Percentiles rank a stretch among this genome's conserved stretches.
Conservation (phyloP, 2,329 filamentous ascomycete species). For the Trichoderma atroviride region DNA sequence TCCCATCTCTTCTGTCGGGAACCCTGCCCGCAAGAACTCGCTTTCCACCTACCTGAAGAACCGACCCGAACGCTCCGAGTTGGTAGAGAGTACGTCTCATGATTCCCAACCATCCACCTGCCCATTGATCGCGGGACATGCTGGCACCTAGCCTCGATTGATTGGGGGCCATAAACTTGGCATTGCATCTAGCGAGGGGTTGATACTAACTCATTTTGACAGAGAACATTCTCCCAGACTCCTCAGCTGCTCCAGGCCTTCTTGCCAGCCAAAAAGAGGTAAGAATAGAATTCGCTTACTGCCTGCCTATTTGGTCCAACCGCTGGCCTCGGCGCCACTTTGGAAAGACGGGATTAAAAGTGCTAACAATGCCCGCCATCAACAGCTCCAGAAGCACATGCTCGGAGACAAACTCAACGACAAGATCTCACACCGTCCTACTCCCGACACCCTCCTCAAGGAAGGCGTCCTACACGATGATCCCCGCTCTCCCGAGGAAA, state of each 20-base stretch:
- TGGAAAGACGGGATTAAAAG: not conserved
- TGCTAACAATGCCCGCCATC: not conserved
- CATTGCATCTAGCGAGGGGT: not conserved
- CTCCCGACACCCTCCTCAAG: conserved; percentile 74
- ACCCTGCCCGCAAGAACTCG: conserved; percentile 65
- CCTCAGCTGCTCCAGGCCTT: conserved; percentile 75
- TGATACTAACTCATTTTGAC: conserved; percentile 26
- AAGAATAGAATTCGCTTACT: conserved; percentile 28
- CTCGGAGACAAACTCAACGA: conserved; percentile 83
- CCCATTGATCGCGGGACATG: not conserved
- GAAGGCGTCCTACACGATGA: conserved; percentile 77
- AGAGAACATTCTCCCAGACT: conserved; percentile 87
- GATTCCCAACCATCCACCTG: not conserved
- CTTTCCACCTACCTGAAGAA: conserved; percentile 72
- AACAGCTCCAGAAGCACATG: conserved; percentile 82
- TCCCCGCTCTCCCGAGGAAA: conserved; percentile 59
- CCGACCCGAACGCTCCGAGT: conserved; percentile 73
- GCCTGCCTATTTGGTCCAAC: not conserved
- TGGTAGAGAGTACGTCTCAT: conserved; percentile 71
- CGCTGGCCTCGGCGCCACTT: not conserved
- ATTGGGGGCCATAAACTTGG: too few species aligned
- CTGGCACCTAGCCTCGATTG: too few species aligned
- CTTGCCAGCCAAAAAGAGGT: conserved; percentile 78
- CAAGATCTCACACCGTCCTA: conserved; percentile 77
- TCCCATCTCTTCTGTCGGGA: conserved; percentile 56